A percentile compares a stretch with the other conserved stretches of the same genome.
Conservation (phyloP, 768 basidiomycete genomes). For the Suillus spraguei region DNA sequence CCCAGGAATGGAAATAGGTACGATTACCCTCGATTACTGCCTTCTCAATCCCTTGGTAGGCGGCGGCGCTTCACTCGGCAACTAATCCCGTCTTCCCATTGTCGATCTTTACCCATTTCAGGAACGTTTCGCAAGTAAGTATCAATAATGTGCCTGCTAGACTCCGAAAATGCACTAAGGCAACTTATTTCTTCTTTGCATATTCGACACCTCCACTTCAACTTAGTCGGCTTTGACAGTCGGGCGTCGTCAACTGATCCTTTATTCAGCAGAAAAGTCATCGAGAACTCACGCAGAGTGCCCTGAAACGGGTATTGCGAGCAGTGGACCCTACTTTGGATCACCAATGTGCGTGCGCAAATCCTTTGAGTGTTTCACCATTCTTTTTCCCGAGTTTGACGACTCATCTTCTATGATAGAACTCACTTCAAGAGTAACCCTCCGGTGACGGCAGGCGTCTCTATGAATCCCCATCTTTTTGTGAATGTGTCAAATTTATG, state of each 20-base stretch:
- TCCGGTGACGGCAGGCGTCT: slow-evolving; percentile 61
- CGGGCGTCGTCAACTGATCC: slow-evolving; percentile 32
- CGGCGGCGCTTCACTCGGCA: slow-evolving; percentile 23
- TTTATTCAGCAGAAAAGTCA: slow-evolving; percentile 55
- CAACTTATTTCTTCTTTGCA: slow-evolving; percentile 80
- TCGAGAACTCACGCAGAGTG: slow-evolving; percentile 90
- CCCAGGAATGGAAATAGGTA: slow-evolving; percentile 90
- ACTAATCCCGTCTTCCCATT: slow-evolving; percentile 43
- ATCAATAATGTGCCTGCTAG: slow-evolving; percentile 78
- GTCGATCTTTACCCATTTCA: slow-evolving; percentile 61
- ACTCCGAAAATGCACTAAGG: slow-evolving; percentile 60
- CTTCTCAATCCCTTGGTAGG: slow-evolving; percentile 51
- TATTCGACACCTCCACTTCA: slow-evolving; percentile 73
- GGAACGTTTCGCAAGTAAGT: slow-evolving; percentile 72
- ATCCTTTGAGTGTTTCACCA: slow-evolving; percentile 87
- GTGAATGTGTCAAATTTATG: slow-evolving; percentile 79
- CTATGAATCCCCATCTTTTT: slow-evolving; percentile 87
- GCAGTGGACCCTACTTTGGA: slow-evolving; percentile 36
- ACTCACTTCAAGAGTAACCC: slow-evolving; percentile 67
- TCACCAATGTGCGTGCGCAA: slow-evolving; percentile 75
- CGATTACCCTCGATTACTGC: slow-evolving; percentile 57
- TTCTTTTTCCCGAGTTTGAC: slow-evolving; percentile 74
- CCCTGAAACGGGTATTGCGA: slow-evolving; percentile 48
- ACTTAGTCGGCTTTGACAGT: slow-evolving; percentile 58
- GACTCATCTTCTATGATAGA: slow-evolving; percentile 70